Conservation (phyloP, 331 rosid genomes). For the Arachis monticola region DNA sequence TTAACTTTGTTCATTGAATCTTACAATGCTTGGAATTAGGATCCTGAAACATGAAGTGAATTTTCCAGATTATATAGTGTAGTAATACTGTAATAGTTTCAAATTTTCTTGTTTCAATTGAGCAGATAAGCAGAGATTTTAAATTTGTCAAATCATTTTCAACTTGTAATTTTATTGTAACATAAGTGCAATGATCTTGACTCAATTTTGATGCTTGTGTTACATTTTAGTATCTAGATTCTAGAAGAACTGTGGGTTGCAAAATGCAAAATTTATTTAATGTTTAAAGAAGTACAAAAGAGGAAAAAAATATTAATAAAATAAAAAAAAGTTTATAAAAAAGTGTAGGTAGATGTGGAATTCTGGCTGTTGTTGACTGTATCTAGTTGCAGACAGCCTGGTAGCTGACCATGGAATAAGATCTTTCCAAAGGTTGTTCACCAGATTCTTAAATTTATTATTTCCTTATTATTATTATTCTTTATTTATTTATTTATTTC, state of each 20-base stretch:
- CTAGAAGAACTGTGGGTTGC: no score
- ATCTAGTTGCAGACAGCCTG: constrained; percentile 26
- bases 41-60: constrained; percentile 24
- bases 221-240: no score
- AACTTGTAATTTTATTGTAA: constrained; percentile 2
- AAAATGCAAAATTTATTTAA: no score
- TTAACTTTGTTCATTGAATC: constrained; percentile 12
- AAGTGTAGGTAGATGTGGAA: constrained; percentile 8
- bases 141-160: constrained; percentile 8
- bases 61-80: constrained; percentile 28
- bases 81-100: constrained; percentile 7
- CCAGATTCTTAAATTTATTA: constrained; percentile 16
- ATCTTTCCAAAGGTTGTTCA: constrained; percentile 37
- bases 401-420: constrained; percentile 31
- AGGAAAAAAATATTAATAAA: no score
- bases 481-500: no score
- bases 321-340: neutral
- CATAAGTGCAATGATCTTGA: constrained; percentile 21
- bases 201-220: constrained; percentile 11
- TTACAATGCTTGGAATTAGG: constrained; percentile 30
- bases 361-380: constrained; percentile 19
- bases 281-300: no score
- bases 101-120: constrained; percentile 6
- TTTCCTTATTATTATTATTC: neutral
- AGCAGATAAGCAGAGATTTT: neutral